These are phyloP conservation scores for Chlamydomonas reinhardtii DNA, from an alignment of 163 green algal genomes.

Conservation along the genomic window DNA sequence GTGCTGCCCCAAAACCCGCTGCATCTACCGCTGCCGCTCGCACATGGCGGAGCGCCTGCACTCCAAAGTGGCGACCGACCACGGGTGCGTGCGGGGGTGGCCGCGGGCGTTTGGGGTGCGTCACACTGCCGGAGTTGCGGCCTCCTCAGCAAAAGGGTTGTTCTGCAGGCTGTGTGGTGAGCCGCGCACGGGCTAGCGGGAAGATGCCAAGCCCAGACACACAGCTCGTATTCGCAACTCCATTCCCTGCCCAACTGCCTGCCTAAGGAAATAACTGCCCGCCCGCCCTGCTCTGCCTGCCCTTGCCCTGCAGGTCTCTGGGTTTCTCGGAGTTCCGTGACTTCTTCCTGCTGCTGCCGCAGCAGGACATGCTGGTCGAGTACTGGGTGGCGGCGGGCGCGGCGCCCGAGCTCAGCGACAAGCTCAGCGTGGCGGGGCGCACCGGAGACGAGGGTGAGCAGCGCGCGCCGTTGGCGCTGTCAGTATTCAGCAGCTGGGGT, in stretches of 20 bases:
- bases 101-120: background rate
- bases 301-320: conserved; percentile 39
- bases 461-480: too few species aligned
- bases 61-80: conserved; percentile 30
- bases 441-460: too few species aligned
- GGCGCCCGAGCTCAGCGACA: conserved; percentile 61
- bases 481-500: too few species aligned
- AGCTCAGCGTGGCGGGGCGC: background rate
- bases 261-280: background rate
- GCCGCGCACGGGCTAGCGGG: too few species aligned
- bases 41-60: conserved; percentile 52
- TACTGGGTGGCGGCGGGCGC: conserved; percentile 72
- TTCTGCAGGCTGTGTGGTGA: too few species aligned
- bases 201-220: too few species aligned
- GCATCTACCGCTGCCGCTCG: conserved; percentile 61
- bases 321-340: conserved; percentile 73
- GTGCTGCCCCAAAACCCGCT: conserved; percentile 66
- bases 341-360: conserved; percentile 81
- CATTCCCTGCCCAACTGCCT: too few species aligned
- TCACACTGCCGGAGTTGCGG: too few species aligned
- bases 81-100: conserved; percentile 14
- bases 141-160: too few species aligned
- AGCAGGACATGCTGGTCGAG: conserved; percentile 75
- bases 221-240: too few species aligned
- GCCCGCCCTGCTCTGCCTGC: too few species aligned